Conservation (phyloP, 2,329 filamentous ascomycete genomes). For the Cladosporium sp. region DNA sequence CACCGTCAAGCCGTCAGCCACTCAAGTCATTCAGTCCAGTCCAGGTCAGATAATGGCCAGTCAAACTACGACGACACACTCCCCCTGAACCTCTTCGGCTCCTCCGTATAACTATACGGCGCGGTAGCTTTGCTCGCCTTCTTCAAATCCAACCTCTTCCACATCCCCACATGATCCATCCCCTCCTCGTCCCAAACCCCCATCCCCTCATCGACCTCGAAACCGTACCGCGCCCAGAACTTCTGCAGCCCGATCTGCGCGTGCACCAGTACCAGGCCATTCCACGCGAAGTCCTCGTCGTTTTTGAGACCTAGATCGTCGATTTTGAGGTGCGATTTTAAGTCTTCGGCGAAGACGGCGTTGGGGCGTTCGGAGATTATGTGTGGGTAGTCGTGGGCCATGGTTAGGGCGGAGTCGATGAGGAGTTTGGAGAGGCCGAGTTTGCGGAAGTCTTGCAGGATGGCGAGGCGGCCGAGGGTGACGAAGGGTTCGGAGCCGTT, state of each 20-base stretch:
- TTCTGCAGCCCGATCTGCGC: slow-evolving; percentile 67
- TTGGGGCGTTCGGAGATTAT: slow-evolving; percentile 40
- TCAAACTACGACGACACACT: background rate
- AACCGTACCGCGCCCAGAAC: slow-evolving; percentile 72
- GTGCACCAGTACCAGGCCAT: slow-evolving; percentile 75
- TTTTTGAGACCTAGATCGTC: slow-evolving; percentile 25
- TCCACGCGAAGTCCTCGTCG: slow-evolving; percentile 57
- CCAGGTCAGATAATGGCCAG: background rate
- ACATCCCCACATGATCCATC: slow-evolving; percentile 86
- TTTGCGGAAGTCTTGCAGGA: slow-evolving; percentile 51
- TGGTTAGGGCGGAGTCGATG: slow-evolving; percentile 66
- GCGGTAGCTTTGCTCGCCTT: slow-evolving; percentile 8
- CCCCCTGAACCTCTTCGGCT: slow-evolving; percentile 17
- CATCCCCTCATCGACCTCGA: slow-evolving; percentile 69
- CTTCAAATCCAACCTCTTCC: slow-evolving; percentile 45
- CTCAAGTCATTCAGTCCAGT: background rate
- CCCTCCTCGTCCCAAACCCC: slow-evolving; percentile 81
- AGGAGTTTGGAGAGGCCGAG: slow-evolving; percentile 65
- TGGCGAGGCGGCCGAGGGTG: slow-evolving; percentile 77
- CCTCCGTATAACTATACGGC: slow-evolving; percentile 15
- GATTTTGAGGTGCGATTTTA: slow-evolving; percentile 32
- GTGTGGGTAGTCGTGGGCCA: slow-evolving; percentile 62
- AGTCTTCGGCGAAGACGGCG: slow-evolving; percentile 33
- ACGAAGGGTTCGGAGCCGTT: slow-evolving; percentile 73
- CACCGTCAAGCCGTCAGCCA: background rate